Conservation (phyloP, 345 rosid species). For the Ceriops decandra region DNA sequence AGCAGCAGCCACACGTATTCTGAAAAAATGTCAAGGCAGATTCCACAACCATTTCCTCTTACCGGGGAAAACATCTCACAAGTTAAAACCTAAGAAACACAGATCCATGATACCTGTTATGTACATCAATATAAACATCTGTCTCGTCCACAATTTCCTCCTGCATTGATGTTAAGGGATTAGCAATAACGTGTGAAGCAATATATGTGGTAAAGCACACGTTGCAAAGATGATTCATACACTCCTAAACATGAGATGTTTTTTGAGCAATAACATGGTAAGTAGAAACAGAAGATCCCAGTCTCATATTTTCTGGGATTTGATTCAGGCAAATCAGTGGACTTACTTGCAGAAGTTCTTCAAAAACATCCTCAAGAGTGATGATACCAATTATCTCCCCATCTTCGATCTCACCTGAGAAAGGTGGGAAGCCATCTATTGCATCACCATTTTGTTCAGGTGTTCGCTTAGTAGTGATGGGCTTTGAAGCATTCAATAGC, state of each 20-base stretch:
- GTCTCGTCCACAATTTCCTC: constrained; percentile 83
- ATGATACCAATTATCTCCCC: constrained; percentile 33
- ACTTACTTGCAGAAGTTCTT: constrained; percentile 30
- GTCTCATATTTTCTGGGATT: constrained; percentile 3
- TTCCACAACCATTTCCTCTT: neutral
- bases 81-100: neutral
- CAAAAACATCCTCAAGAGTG: constrained; percentile 31
- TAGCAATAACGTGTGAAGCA: constrained; percentile 10
- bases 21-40: constrained; percentile 22
- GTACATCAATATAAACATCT: constrained; percentile 69
- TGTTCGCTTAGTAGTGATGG: constrained; percentile 9
- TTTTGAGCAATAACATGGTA: neutral
- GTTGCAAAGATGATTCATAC: neutral
- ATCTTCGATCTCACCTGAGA: constrained; percentile 24
- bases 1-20: constrained; percentile 70
- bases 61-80: neutral
- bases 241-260: neutral
- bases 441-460: constrained; percentile 21
- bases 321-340: neutral
- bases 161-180: constrained; percentile 37
- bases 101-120: constrained; percentile 50
- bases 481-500: constrained; percentile 13
- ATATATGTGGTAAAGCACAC: neutral
- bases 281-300: constrained; percentile 1
- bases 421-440: neutral